Percentiles rank a stretch among this genome's conserved stretches.
These are phyloP conservation scores for Clausena lansium DNA, from an alignment of 345 rosid species.

Conservation along the genomic window DNA sequence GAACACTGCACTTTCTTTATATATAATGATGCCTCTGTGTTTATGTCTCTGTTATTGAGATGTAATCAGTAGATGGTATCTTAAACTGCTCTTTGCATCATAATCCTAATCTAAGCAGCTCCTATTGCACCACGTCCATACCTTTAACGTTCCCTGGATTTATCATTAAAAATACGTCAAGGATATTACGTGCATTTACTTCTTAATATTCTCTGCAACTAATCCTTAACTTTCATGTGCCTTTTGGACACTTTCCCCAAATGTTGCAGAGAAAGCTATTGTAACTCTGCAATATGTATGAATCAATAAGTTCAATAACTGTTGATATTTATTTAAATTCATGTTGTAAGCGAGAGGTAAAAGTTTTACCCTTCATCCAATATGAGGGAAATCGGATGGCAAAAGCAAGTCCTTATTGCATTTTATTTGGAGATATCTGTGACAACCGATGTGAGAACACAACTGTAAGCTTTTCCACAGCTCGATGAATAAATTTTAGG, in stretches of 20 bases:
- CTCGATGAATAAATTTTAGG: background rate
- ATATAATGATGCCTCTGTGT: too few species aligned
- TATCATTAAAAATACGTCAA: too few species aligned
- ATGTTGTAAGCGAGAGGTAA: background rate
- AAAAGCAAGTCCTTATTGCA: background rate
- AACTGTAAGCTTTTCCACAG: background rate
- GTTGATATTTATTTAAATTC: too few species aligned
- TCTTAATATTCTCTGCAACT: background rate
- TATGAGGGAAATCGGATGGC: slow-evolving; percentile 8
- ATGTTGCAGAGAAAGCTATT: slow-evolving; percentile 17
- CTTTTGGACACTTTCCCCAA: slow-evolving; percentile 29
- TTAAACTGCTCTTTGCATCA: slow-evolving; percentile 7
- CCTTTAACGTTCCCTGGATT: slow-evolving; percentile 19
- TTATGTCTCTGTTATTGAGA: slow-evolving; percentile 12
- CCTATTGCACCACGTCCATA: slow-evolving; percentile 35
- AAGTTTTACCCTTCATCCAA: slow-evolving; percentile 26
- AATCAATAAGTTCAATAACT: background rate
- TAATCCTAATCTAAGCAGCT: slow-evolving; percentile 19
- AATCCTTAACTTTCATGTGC: slow-evolving; percentile 22
- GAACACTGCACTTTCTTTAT: too few species aligned
- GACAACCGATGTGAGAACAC: background rate
- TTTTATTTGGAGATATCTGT: slow-evolving; percentile 5
- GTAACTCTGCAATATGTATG: slow-evolving; percentile 16
- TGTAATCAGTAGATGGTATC: slow-evolving; percentile 9
- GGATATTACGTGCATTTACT: background rate